These are phyloP conservation scores for Lactarius hengduanensis DNA, from an alignment of 768 basidiomycete species.

Conservation along the genomic window DNA sequence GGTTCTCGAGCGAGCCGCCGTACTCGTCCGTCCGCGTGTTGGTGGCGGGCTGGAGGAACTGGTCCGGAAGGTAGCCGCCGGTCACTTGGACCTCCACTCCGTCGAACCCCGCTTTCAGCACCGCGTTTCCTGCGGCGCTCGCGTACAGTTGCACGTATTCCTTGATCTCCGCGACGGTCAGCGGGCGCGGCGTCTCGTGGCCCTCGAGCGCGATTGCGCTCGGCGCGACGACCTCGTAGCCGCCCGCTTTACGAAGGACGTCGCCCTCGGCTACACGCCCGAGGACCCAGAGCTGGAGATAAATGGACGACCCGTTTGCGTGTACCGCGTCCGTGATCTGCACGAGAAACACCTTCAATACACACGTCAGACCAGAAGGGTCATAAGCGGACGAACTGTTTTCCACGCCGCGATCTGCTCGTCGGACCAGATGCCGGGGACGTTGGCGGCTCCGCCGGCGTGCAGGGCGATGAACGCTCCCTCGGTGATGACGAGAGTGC, in stretches of 20 bases:
- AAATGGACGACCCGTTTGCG: constrained; percentile 43
- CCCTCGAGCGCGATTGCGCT: neutral
- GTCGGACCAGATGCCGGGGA: constrained; percentile 50
- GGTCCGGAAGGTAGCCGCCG: constrained; percentile 37
- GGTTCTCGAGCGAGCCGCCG: constrained; percentile 48
- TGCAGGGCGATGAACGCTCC: constrained; percentile 50
- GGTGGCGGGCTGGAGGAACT: constrained; percentile 38
- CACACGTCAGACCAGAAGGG: no score
- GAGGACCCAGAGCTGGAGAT: constrained; percentile 49
- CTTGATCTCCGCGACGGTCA: constrained; percentile 49
- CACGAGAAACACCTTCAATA: neutral
- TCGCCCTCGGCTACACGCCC: constrained; percentile 38
- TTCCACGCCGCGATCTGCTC: constrained; percentile 58
- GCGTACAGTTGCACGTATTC: constrained; percentile 52
- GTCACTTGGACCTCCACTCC: constrained; percentile 36
- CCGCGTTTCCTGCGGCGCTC: constrained; percentile 30
- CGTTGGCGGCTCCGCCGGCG: constrained; percentile 43
- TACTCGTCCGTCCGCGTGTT: constrained; percentile 47
- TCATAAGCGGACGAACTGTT: no score
- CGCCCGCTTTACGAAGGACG: neutral
- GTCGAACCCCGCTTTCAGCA: constrained; percentile 35
- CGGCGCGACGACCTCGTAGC: neutral
- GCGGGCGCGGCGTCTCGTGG: constrained; percentile 39
- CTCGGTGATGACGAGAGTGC: constrained; percentile 58
- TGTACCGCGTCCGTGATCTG: constrained; percentile 41